Evolutionary conservation across 2,329 filamentous ascomycete genomes (phyloP), one percentile per base, ranked within the genome.

Genomic region (Tolypocladium guangdongense): DNA sequence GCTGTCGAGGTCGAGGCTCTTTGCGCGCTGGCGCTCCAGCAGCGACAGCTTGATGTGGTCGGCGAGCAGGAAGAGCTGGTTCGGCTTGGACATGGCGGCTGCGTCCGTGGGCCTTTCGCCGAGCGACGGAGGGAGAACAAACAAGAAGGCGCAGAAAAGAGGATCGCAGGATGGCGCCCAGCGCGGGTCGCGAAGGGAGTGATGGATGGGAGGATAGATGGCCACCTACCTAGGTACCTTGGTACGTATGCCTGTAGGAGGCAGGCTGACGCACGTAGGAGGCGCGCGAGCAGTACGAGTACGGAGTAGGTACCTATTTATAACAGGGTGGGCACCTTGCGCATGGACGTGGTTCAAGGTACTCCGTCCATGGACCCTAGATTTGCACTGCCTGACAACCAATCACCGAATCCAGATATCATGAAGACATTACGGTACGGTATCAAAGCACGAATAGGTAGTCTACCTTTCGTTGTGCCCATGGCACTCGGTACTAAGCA

Each of bases 21-120:
- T 83, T 49, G 91, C 90, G 55, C 92, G 85, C 72, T 95, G 86
- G 55, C 92, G 84, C 74, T 97, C 93, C 30, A 97, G 83, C 18
- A 99, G 80, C 16, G 91, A 96, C 57, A 97, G 82, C 73, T 97
- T 96, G 77, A 97, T 88, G 71, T 97, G 92, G 73, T 99, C 93
- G 64, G 91, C 90, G 54, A 97, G 83, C 52, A 97, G 86, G 68
- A 91, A 90, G 60, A 97, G 85, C 70, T 96, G 91, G 64, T 83
- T 84, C 39, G 80, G 71, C 61, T 78, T 84, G 41, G 68, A 66
- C 68, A 71, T 71, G 54, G 52, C 52, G 56, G 55, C 5, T 45
- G 24, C 27, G 43, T 4, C 27, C 16, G 41, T 10, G 22, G 14
- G 14, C 39, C 12, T 33, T 27, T n/a, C 18, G n/a, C 43, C 43